Conservation (phyloP, 441 rosid species). For the Kokia cookei region DNA sequence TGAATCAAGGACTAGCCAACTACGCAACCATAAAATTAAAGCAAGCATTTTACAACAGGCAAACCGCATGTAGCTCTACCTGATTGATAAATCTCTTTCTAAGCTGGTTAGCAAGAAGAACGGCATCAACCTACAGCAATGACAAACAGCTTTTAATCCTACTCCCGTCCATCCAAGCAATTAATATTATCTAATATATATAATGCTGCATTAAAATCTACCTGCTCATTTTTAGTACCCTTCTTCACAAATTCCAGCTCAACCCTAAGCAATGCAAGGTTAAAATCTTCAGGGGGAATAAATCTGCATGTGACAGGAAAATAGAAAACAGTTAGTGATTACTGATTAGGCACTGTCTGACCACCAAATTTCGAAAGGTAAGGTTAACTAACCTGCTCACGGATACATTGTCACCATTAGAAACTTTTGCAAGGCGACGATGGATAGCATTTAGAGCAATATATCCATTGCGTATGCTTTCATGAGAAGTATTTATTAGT, state of each 20-base stretch:
- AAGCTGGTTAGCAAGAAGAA: conserved; percentile 66
- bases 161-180: background rate
- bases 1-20: background rate
- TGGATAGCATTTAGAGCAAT: conserved; percentile 84
- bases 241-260: conserved; percentile 92
- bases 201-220: conserved; percentile 1
- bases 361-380: background rate
- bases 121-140: conserved; percentile 80
- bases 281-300: conserved; percentile 65
- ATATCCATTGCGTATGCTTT: conserved; percentile 45
- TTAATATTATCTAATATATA: background rate
- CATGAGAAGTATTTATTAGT: conserved; percentile 64
- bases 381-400: conserved; percentile 47
- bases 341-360: background rate
- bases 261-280: conserved; percentile 65
- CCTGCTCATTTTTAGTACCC: conserved; percentile 86
- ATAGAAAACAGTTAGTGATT: background rate
- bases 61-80: conserved; percentile 25
- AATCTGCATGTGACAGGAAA: conserved; percentile 34
- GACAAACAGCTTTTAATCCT: background rate
- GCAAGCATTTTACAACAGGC: background rate
- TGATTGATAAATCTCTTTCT: conserved; percentile 72
- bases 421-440: conserved; percentile 74
- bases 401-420: conserved; percentile 67
- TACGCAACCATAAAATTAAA: background rate